Percentiles rank a stretch among this genome's conserved stretches.
These are phyloP conservation scores for Thuidium tamariscinum DNA, from an alignment of 225 moss, liverwort and hornwort genomes.

Conservation along the genomic window DNA sequence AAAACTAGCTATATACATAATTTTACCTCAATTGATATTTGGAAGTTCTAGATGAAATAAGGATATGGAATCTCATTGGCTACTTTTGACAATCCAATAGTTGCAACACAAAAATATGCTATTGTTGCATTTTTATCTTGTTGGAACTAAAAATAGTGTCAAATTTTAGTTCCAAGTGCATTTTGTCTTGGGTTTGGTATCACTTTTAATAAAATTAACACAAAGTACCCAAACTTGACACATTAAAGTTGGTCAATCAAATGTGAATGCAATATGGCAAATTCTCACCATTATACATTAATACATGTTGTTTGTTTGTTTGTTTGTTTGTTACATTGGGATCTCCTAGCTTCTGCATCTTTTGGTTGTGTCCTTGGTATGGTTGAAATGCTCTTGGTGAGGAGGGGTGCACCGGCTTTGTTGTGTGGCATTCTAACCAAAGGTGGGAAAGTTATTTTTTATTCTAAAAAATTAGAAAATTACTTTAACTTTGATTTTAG, in stretches of 20 bases:
- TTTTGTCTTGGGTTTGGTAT: not conserved
- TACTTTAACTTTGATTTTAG: too few species aligned
- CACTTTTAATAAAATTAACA: not conserved
- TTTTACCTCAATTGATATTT: not conserved
- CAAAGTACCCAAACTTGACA: not conserved
- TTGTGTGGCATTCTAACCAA: too few species aligned
- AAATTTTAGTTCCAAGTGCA: rapidly evolving
- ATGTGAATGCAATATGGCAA: not conserved
- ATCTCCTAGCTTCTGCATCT: too few species aligned
- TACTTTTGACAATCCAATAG: not conserved
- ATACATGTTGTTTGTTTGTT: too few species aligned
- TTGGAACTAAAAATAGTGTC: not conserved
- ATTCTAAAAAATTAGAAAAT: too few species aligned
- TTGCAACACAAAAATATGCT: not conserved
- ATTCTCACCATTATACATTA: too few species aligned
- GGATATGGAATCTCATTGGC: not conserved
- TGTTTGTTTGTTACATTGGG: too few species aligned
- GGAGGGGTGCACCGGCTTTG: too few species aligned
- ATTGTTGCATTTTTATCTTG: not conserved
- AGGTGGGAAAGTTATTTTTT: too few species aligned
- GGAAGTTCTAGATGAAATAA: not conserved
- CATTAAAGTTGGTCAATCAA: not conserved
- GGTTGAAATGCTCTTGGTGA: too few species aligned
- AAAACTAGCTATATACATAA: not conserved
- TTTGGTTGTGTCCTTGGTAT: too few species aligned